These are phyloP conservation scores for Colletotrichum falcatum DNA, from an alignment of 2,329 filamentous ascomycete genomes.

Conservation along the genomic window DNA sequence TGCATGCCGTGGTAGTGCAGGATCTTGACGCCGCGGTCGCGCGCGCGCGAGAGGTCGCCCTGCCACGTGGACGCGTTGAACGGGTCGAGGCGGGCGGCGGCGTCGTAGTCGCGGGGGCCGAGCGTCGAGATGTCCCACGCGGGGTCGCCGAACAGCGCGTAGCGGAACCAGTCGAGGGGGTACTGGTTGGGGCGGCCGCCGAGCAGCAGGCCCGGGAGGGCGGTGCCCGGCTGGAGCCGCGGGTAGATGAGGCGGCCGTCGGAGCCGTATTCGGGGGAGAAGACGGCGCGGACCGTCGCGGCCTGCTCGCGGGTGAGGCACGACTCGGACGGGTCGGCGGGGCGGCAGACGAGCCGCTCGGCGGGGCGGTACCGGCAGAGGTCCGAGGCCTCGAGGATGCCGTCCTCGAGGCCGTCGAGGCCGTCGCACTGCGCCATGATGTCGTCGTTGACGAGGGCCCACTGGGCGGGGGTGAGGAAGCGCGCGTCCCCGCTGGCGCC, in stretches of 20 bases:
- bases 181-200: conserved; percentile 20
- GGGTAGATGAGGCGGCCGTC: conserved; percentile 50
- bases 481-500: conserved; percentile 58
- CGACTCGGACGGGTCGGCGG: conserved; percentile 49
- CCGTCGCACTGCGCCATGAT: conserved; percentile 60
- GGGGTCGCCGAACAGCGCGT: conserved; percentile 46
- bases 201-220: conserved; percentile 43
- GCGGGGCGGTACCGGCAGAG: conserved; percentile 51
- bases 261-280: conserved; percentile 47
- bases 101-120: conserved; percentile 39
- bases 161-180: conserved; percentile 45
- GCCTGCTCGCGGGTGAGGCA: conserved; percentile 52
- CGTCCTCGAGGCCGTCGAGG: conserved; percentile 60
- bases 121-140: conserved; percentile 23
- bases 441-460: conserved; percentile 46
- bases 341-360: conserved; percentile 52
- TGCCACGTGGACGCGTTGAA: conserved; percentile 54
- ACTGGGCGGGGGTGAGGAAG: conserved; percentile 43
- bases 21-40: conserved; percentile 57
- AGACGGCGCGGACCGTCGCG: conserved; percentile 47
- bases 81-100: conserved; percentile 47
- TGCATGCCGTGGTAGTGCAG: conserved; percentile 60
- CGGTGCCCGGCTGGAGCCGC: conserved; percentile 60
- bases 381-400: conserved; percentile 53
- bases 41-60: conserved; percentile 55